Evolutionary conservation across 768 basidiomycete species (phyloP).

Genomic region (Mycena sanguinolenta): DNA sequence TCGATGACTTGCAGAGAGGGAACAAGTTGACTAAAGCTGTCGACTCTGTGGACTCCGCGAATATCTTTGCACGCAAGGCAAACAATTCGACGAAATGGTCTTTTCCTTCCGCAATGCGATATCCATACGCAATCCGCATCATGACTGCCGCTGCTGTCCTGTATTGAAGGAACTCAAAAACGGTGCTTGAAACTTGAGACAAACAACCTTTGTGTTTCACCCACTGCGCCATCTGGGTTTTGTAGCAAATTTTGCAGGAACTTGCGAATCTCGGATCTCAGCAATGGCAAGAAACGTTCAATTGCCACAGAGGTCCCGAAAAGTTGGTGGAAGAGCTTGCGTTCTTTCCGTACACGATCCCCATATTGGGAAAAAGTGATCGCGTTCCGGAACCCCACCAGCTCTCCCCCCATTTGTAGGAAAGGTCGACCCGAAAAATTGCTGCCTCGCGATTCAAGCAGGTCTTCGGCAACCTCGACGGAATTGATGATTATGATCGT

Average conservation of each 20-base stretch:
- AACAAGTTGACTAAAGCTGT: conserved; percentile 3
- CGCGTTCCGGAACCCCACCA: conserved; percentile 26
- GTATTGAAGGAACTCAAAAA: too few species aligned
- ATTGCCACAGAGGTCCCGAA: conserved; percentile 25
- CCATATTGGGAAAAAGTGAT: too few species aligned
- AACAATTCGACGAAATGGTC: background rate
- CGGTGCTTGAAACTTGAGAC: background rate
- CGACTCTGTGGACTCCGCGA: background rate
- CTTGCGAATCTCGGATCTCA: conserved; percentile 23
- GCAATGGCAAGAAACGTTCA: conserved; percentile 12
- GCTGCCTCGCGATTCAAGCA: conserved; percentile 20
- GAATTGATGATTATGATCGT: too few species aligned
- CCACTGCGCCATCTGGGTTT: background rate
- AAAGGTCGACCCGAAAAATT: conserved; percentile 30
- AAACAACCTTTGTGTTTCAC: background rate
- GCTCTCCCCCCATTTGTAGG: conserved; percentile 32
- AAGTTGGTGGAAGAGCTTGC: too few species aligned
- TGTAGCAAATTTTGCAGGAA: background rate
- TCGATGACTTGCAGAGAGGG: background rate
- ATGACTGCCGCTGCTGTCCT: too few species aligned
- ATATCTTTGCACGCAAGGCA: background rate
- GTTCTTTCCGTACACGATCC: too few species aligned
- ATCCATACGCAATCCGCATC: too few species aligned
- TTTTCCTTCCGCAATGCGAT: background rate
- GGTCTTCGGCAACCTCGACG: too few species aligned